A percentile compares a stretch with the other conserved stretches of the same genome.
Evolutionary conservation across 1,139 yeast species (phyloP).

Genomic region (Pichia sp.): DNA sequence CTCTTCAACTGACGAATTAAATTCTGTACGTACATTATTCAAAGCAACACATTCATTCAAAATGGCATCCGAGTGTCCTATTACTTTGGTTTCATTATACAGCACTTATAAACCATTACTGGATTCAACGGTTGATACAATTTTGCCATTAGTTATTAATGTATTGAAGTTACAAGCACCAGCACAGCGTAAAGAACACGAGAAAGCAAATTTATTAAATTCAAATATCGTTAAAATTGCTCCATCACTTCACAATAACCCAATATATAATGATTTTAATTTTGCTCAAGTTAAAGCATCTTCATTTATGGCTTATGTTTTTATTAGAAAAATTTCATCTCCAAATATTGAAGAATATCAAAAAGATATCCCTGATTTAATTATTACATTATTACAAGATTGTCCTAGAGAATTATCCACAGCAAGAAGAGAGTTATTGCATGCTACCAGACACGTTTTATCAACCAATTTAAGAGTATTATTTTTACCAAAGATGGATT

Average conservation of each 20-base stretch:
- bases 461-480: constrained; percentile 81
- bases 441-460: constrained; percentile 89
- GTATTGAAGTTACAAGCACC: constrained; percentile 71
- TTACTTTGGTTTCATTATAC: constrained; percentile 86
- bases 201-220: constrained; percentile 50
- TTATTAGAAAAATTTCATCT: constrained; percentile 75
- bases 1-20: constrained; percentile 31
- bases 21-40: constrained; percentile 36
- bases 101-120: constrained; percentile 80
- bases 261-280: constrained; percentile 82
- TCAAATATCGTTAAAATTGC: constrained; percentile 47
- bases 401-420: constrained; percentile 95
- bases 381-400: constrained; percentile 80
- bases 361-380: constrained; percentile 76
- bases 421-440: constrained; percentile 87
- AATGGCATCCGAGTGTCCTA: constrained; percentile 93
- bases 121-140: constrained; percentile 61
- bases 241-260: constrained; percentile 70
- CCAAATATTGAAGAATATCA: constrained; percentile 59
- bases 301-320: constrained; percentile 87
- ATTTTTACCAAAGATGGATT: constrained; percentile 80
- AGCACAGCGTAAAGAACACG: constrained; percentile 64
- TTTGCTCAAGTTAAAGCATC: constrained; percentile 97
- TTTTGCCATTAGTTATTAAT: constrained; percentile 77
- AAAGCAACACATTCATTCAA: constrained; percentile 78